Conservation (phyloP, 768 basidiomycete species). For the Russula foetens region DNA sequence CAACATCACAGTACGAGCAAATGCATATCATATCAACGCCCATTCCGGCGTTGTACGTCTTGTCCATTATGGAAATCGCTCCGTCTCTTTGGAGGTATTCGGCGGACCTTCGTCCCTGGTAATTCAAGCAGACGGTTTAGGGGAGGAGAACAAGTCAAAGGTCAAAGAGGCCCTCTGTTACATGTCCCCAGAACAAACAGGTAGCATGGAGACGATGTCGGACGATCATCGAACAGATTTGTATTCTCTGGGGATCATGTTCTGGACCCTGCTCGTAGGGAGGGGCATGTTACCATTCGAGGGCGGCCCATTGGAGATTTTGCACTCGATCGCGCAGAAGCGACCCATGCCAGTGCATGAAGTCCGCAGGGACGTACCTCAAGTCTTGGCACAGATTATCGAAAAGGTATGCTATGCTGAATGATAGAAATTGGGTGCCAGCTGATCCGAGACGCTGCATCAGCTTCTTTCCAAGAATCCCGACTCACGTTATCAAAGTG, state of each 20-base stretch:
- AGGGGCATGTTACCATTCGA: constrained; percentile 38
- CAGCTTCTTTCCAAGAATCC: constrained; percentile 63
- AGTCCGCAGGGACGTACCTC: constrained; percentile 62
- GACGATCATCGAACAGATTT: constrained; percentile 71
- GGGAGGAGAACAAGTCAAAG: constrained; percentile 56
- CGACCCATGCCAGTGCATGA: constrained; percentile 70
- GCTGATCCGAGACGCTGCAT: constrained; percentile 5
- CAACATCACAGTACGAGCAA: constrained; percentile 48
- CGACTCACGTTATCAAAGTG: constrained; percentile 63
- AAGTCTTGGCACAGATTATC: constrained; percentile 61
- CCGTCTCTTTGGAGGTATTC: constrained; percentile 60
- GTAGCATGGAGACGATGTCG: constrained; percentile 59
- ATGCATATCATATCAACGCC: constrained; percentile 66
- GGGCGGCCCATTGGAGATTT: constrained; percentile 44
- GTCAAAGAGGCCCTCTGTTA: constrained; percentile 72
- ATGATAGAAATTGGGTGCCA: not conserved
- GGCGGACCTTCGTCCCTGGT: constrained; percentile 68
- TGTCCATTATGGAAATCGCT: constrained; percentile 69
- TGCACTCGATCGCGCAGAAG: constrained; percentile 66
- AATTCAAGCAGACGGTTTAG: constrained; percentile 40
- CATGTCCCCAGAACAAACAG: constrained; percentile 70
- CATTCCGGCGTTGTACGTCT: constrained; percentile 62
- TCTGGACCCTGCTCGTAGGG: constrained; percentile 70
- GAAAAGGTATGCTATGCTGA: constrained; percentile 41
- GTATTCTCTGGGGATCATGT: constrained; percentile 64